Conservation (phyloP, 2,329 filamentous ascomycete genomes). For the Cladophialophora yegresii region DNA sequence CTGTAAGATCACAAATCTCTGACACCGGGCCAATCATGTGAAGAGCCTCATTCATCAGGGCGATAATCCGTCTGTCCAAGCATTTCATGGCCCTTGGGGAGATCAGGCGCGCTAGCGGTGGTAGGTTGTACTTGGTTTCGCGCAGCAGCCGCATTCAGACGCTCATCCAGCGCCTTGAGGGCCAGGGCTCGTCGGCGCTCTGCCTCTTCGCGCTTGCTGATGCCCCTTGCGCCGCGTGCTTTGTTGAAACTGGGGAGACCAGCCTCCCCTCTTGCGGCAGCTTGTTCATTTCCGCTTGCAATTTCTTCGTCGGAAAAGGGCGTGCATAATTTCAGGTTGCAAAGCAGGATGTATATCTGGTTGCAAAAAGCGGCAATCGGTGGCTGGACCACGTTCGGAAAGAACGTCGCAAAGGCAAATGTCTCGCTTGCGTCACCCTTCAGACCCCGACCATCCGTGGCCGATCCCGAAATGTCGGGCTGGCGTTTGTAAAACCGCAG, state of each 20-base stretch:
- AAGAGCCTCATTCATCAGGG: conserved; percentile 43
- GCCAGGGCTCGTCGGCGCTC: conserved; percentile 86
- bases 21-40: not conserved
- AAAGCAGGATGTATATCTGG: conserved; percentile 71
- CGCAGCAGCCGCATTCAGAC: conserved; percentile 78
- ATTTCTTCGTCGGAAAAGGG: conserved; percentile 84
- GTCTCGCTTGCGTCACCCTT: conserved; percentile 94
- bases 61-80: conserved; percentile 47
- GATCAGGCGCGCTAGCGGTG: conserved; percentile 37
- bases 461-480: conserved; percentile 57
- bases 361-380: conserved; percentile 73
- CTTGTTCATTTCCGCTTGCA: conserved; percentile 70
- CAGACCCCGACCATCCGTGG: conserved; percentile 59
- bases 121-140: conserved; percentile 47
- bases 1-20: not conserved
- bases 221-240: conserved; percentile 48
- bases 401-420: conserved; percentile 94
- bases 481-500: conserved; percentile 85
- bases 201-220: conserved; percentile 81
- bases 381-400: conserved; percentile 80
- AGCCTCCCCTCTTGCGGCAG: conserved; percentile 64
- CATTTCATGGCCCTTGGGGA: conserved; percentile 37
- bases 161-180: conserved; percentile 86
- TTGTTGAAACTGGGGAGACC: conserved; percentile 63
- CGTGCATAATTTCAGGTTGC: conserved; percentile 74